These are phyloP conservation scores for Penicillium paradoxum DNA, from an alignment of 495 filamentous ascomycete genomes.

Conservation along the genomic window DNA sequence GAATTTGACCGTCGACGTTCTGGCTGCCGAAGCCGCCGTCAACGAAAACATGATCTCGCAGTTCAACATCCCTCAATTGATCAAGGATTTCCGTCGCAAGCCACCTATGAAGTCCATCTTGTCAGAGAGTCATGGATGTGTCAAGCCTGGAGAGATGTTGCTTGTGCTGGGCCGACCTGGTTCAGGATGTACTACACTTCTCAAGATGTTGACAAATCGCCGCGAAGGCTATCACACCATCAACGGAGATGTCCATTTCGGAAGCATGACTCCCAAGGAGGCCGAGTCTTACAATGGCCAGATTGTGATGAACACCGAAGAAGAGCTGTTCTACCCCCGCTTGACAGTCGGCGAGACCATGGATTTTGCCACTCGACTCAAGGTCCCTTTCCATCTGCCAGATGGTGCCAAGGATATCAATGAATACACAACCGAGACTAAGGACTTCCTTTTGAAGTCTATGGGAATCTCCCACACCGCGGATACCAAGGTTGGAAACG, in stretches of 20 bases:
- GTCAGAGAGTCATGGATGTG: conserved; percentile 37
- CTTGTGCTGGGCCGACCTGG: conserved; percentile 43
- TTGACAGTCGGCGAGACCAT: conserved; percentile 69
- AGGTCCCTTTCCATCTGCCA: conserved; percentile 30
- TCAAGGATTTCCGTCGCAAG: conserved; percentile 31
- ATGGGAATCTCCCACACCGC: conserved; percentile 73
- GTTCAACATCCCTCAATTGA: conserved; percentile 46
- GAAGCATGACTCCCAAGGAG: conserved; percentile 50
- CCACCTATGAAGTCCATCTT: conserved; percentile 32
- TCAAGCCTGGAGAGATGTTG: conserved; percentile 51
- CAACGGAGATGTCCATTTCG: conserved; percentile 54
- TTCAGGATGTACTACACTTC: conserved; percentile 40
- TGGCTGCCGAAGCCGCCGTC: conserved; percentile 41
- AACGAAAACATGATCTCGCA: conserved; percentile 50
- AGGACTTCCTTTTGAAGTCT: conserved; percentile 66
- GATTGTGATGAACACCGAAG: conserved; percentile 64
- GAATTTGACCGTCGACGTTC: conserved; percentile 37
- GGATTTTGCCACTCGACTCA: conserved; percentile 53
- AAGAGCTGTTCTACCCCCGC: conserved; percentile 65
- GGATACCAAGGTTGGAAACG: conserved; percentile 76
- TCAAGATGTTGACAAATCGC: conserved; percentile 65
- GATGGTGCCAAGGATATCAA: conserved; percentile 37
- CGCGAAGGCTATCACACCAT: conserved; percentile 49
- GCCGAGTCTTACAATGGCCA: conserved; percentile 60
- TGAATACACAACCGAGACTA: conserved; percentile 45